Percentiles rank a stretch among this genome's conserved stretches.
phyloP scores from a whole-genome alignment of 352 stramenopile genomes.

The Elongisporangium anandrum region DNA sequence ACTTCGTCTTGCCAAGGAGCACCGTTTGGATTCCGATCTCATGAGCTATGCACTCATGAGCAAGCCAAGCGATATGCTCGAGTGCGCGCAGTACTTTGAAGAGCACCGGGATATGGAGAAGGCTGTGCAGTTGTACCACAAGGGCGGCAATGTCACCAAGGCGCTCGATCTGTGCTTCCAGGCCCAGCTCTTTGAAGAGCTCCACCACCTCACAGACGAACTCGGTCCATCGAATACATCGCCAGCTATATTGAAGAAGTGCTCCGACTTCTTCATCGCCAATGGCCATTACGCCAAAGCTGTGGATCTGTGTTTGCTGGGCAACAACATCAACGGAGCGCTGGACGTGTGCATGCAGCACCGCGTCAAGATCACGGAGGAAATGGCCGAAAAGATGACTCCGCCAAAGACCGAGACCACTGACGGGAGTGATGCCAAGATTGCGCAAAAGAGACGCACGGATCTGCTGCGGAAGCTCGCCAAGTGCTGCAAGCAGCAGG shows the following conservation, averaged over 20 bases:
- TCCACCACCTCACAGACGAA: conserved; percentile 84
- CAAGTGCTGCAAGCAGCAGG: conserved; percentile 91
- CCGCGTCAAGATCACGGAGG: conserved; percentile 87
- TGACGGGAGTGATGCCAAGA: conserved; percentile 29
- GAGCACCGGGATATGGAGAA: conserved; percentile 91
- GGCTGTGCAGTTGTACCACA: conserved; percentile 92
- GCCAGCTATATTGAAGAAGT: conserved; percentile 85
- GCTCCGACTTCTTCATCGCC: conserved; percentile 91
- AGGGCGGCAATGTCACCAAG: conserved; percentile 86
- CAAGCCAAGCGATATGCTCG: conserved; percentile 81
- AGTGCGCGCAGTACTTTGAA: conserved; percentile 92
- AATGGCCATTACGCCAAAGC: conserved; percentile 91
- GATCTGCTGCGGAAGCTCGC: conserved; percentile 90
- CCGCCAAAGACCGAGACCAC: conserved; percentile 74
- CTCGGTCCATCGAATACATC: conserved; percentile 61
- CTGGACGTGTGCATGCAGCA: conserved; percentile 89
- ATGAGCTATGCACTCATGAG: conserved; percentile 91
- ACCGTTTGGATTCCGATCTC: conserved; percentile 88
- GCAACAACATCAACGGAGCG: conserved; percentile 62
- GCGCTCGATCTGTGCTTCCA: conserved; percentile 94
- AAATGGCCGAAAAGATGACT: conserved; percentile 92
- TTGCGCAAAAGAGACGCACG: conserved; percentile 51
- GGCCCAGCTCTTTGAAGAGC: conserved; percentile 83
- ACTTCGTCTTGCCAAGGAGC: conserved; percentile 88
- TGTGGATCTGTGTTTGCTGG: conserved; percentile 85